phyloP scores from a whole-genome alignment of 768 basidiomycete species.

The Fomitopsis pulvina region DNA sequence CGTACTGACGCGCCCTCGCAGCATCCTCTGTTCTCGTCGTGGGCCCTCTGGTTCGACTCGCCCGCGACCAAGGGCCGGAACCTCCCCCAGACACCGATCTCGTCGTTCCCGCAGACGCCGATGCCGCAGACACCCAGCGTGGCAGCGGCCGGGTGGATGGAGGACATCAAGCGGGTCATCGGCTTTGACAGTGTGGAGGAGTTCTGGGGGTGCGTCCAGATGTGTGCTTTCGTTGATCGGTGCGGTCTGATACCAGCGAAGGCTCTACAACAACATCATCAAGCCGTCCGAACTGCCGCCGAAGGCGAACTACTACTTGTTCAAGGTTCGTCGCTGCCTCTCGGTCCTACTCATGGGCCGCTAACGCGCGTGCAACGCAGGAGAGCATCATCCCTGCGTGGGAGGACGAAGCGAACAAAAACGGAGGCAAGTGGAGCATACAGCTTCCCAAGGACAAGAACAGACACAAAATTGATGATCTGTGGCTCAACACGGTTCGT shows the following conservation, averaged over 20 bases:
- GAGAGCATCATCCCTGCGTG: constrained; percentile 96
- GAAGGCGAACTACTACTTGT: constrained; percentile 99
- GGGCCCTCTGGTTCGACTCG: constrained; percentile 99
- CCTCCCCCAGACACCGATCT: constrained; percentile 74
- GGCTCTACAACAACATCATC: constrained; percentile 87
- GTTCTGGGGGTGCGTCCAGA: constrained; percentile 88
- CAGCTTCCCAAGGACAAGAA: constrained; percentile 97
- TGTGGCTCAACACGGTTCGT: constrained; percentile 96
- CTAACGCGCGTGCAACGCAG: constrained; percentile 30
- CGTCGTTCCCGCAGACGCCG: constrained; percentile 78
- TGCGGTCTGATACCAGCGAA: neutral
- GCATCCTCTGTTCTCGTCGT: constrained; percentile 91
- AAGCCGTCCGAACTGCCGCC: constrained; percentile 88
- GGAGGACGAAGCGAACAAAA: constrained; percentile 96
- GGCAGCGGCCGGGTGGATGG: constrained; percentile 91
- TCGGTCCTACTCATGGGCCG: constrained; percentile 2
- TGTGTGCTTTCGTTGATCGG: neutral
- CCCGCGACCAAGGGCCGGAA: constrained; percentile 87
- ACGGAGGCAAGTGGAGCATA: constrained; percentile 98
- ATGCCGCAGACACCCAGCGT: constrained; percentile 68
- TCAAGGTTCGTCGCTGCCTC: constrained; percentile 62
- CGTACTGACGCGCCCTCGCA: constrained; percentile 24
- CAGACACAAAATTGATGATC: constrained; percentile 73
- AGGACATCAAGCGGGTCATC: constrained; percentile 95
- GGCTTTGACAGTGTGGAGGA: constrained; percentile 96